These are phyloP conservation scores for Suillus tomentosus DNA, from an alignment of 768 basidiomycete genomes.

Conservation along the genomic window DNA sequence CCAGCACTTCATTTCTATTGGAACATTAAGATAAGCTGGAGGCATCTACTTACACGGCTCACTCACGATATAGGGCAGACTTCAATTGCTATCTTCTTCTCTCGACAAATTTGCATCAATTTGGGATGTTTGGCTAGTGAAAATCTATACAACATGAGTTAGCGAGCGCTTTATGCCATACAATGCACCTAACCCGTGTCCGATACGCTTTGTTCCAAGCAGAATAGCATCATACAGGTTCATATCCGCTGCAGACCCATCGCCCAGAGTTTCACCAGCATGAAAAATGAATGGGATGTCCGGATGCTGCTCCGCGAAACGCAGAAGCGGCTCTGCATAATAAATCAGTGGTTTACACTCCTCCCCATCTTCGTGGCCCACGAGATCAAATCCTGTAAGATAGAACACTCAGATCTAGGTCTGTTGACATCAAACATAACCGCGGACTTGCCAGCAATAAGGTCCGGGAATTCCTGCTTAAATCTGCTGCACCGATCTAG, in stretches of 20 bases:
- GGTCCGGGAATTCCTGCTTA: conserved; percentile 47
- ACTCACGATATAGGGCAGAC: conserved; percentile 52
- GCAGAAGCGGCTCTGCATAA: conserved; percentile 40
- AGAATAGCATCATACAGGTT: conserved; percentile 52
- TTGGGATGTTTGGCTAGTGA: conserved; percentile 49
- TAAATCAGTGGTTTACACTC: conserved; percentile 35
- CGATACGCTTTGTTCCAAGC: conserved; percentile 52
- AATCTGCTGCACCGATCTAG: conserved; percentile 45
- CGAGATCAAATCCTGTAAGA: conserved; percentile 47
- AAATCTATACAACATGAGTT: conserved; percentile 29
- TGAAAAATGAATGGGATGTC: conserved; percentile 50
- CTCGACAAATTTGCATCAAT: conserved; percentile 45
- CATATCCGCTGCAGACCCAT: conserved; percentile 44
- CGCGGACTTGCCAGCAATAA: conserved; percentile 40
- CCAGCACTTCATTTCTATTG: conserved; percentile 68
- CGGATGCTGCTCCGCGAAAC: conserved; percentile 39
- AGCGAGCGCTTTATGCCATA: background rate
- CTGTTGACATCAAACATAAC: background rate
- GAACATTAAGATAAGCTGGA: background rate
- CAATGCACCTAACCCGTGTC: conserved; percentile 41
- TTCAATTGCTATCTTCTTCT: conserved; percentile 44
- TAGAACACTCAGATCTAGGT: background rate
- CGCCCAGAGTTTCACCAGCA: conserved; percentile 51
- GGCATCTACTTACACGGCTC: background rate
- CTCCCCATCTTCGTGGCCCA: conserved; percentile 46